Percentiles rank a stretch among this genome's conserved stretches.
These are phyloP conservation scores for Eucalyptus fibrosa DNA, from an alignment of 345 rosid species.

Conservation along the genomic window DNA sequence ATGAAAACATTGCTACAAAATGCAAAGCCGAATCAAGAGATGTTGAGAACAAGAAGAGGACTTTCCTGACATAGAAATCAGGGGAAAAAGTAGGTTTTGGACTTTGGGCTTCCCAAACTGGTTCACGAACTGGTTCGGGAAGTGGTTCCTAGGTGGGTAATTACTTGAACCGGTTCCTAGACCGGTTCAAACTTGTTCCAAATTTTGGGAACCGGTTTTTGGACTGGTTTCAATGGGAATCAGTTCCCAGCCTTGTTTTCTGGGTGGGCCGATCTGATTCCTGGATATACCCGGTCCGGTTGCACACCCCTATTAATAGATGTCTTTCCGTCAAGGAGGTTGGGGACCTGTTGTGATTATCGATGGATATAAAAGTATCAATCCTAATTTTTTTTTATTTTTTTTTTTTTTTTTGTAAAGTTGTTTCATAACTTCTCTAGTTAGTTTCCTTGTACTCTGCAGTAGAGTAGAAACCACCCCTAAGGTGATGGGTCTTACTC, in stretches of 20 bases:
- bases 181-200: accelerated
- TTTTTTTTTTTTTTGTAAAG: not conserved
- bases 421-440: not conserved
- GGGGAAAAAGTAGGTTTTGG: too few species aligned
- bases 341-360: not conserved
- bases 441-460: not conserved
- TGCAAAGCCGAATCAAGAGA: too few species aligned
- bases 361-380: not conserved
- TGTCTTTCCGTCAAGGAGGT: not conserved
- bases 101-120: too few species aligned
- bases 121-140: accelerated
- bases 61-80: too few species aligned
- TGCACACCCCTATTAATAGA: accelerated
- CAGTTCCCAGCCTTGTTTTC: accelerated
- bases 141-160: too few species aligned
- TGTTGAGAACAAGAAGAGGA: accelerated
- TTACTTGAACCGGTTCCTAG: accelerated
- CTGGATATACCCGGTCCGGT: accelerated
- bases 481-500: not conserved
- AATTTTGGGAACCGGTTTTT: accelerated
- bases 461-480: not conserved
- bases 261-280: accelerated
- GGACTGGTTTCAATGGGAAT: accelerated
- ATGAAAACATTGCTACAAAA: too few species aligned
- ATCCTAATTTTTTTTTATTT: too few species aligned